These are phyloP conservation scores for Exophiala sp. DNA, from an alignment of 2,329 filamentous ascomycete genomes.

Conservation along the genomic window DNA sequence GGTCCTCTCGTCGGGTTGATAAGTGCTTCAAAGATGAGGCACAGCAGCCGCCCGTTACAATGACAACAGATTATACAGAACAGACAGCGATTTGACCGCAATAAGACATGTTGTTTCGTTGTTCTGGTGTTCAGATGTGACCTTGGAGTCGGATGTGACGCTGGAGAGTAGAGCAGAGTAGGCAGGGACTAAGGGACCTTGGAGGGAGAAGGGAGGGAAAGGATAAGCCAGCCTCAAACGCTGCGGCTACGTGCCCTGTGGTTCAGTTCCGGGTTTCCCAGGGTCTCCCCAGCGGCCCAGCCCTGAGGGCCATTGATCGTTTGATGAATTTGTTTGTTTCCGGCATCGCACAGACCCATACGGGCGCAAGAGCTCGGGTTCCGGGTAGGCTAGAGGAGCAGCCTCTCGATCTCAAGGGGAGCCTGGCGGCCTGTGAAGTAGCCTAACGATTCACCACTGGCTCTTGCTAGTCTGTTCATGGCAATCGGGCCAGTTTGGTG, in stretches of 20 bases:
- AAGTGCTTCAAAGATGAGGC: not conserved
- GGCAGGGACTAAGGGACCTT: not conserved
- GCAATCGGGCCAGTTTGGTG: not conserved
- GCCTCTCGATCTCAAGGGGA: not conserved
- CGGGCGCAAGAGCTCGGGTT: not conserved
- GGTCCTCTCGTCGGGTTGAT: not conserved
- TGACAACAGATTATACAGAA: constrained; percentile 4
- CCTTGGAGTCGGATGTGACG: constrained; percentile 23
- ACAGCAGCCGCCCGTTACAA: not conserved
- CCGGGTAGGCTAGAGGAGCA: not conserved
- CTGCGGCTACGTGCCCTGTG: too few relatives aligned
- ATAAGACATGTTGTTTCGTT: constrained; percentile 7
- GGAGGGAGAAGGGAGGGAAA: constrained; percentile 3
- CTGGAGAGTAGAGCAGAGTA: constrained; percentile 11
- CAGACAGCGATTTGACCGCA: not conserved
- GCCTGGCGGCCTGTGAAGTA: not conserved
- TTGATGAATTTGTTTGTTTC: not conserved
- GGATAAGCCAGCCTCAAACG: constrained; percentile 8
- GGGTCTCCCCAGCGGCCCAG: not conserved
- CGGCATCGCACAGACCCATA: not conserved
- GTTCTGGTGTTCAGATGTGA: constrained; percentile 19
- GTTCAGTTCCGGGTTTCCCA: not conserved
- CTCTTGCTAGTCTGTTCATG: not conserved
- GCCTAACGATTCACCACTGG: not conserved
- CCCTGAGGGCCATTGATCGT: not conserved